Conservation (phyloP, 805 yeast genomes). For the Debaryomyces prosopidis region DNA sequence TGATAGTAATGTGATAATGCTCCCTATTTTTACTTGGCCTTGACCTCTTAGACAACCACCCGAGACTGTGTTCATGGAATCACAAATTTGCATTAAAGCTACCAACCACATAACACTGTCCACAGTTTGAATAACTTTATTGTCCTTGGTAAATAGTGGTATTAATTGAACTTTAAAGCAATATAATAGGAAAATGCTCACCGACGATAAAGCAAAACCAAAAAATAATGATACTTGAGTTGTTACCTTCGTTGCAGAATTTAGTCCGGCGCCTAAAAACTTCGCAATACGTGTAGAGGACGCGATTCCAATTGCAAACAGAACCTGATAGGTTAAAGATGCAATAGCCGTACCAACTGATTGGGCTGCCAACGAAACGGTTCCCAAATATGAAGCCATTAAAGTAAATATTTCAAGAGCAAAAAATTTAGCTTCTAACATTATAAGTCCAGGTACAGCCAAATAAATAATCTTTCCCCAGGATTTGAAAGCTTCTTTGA, state of each 20-base stretch:
- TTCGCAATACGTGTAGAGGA: conserved; percentile 59
- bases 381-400: conserved; percentile 55
- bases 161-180: conserved; percentile 36
- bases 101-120: conserved; percentile 57
- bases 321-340: conserved; percentile 53
- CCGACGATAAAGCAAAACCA: conserved; percentile 33
- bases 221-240: conserved; percentile 38
- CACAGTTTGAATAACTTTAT: conserved; percentile 53
- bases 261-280: conserved; percentile 50
- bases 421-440: conserved; percentile 61
- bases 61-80: conserved; percentile 66
- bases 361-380: conserved; percentile 54
- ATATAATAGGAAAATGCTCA: conserved; percentile 32
- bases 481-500: conserved; percentile 40
- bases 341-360: conserved; percentile 49
- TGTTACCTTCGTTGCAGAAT: conserved; percentile 32
- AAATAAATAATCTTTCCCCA: conserved; percentile 48
- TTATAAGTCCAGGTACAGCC: conserved; percentile 56
- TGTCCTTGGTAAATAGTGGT: conserved; percentile 57
- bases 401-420: conserved; percentile 59
- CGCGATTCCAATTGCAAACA: conserved; percentile 60
- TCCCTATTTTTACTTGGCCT: conserved; percentile 70
- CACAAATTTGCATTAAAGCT: conserved; percentile 69
- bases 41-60: conserved; percentile 83
- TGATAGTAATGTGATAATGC: conserved; percentile 54